Evolutionary conservation across 2,329 filamentous ascomycete genomes (phyloP).

Genomic region (Hansfordia pulvinata): DNA sequence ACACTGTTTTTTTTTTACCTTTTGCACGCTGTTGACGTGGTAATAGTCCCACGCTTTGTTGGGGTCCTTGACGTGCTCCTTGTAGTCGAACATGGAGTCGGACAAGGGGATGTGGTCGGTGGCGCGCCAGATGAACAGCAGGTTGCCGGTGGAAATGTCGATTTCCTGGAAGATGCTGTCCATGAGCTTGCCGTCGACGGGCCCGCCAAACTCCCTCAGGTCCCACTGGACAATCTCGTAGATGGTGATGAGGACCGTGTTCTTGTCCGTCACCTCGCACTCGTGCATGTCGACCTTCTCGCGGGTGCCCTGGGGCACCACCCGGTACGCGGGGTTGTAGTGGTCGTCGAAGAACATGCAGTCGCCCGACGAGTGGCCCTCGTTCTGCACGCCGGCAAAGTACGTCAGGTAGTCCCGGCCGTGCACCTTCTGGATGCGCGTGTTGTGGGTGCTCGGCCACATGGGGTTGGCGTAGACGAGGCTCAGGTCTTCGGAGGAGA

Average conservation of each 20-base stretch:
- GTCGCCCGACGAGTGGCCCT: conserved; percentile 1
- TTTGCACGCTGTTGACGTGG: conserved; percentile 8
- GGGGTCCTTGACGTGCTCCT: no score
- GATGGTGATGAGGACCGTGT: conserved; percentile 9
- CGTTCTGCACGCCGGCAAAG: conserved; percentile 3
- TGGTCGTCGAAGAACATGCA: conserved; percentile 10
- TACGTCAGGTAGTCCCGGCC: conserved; percentile 6
- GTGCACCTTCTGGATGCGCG: conserved; percentile 4
- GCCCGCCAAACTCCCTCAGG: conserved; percentile 5
- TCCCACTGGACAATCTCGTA: conserved; percentile 8
- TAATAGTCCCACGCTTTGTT: conserved; percentile 5
- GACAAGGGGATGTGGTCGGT: conserved; percentile 5
- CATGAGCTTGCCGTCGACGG: conserved; percentile 4
- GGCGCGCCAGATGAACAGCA: conserved; percentile 8
- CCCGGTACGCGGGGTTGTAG: conserved; percentile 10
- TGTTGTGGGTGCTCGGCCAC: conserved; percentile 6
- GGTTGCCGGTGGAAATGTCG: conserved; percentile 6
- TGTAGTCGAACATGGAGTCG: conserved; percentile 5
- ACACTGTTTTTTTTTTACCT: conserved; percentile 2
- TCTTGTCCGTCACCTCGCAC: conserved; percentile 9
- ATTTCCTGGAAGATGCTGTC: conserved; percentile 9
- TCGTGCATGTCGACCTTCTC: conserved; percentile 10
- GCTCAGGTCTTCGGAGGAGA: conserved; percentile 19
- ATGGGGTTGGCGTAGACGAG: conserved; percentile 20
- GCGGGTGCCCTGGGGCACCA: conserved; percentile 4